Conservation (phyloP, 345 rosid genomes). For the Euclidium syriacum region DNA sequence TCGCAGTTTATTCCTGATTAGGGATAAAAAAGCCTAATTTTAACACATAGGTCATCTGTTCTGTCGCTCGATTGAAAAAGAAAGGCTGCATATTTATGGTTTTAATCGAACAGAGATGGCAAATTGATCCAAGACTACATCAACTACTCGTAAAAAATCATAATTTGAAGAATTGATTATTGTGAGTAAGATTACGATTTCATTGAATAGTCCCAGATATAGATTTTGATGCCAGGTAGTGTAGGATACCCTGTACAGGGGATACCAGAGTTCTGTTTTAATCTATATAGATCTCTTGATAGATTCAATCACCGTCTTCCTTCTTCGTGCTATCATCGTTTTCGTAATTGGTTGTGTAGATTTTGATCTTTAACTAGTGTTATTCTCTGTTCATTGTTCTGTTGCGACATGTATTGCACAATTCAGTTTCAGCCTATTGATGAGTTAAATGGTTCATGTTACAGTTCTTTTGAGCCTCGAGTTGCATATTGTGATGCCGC, state of each 20-base stretch:
- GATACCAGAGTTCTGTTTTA: neutral
- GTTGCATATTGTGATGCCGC: conserved; percentile 92
- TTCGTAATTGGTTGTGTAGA: neutral
- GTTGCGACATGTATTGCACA: neutral
- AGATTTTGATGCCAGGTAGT: neutral
- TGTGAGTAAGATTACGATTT: neutral
- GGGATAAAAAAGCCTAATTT: neutral
- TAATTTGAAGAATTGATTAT: neutral
- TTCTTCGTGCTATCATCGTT: no score
- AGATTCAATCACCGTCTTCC: no score
- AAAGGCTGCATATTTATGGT: neutral
- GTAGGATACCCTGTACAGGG: no score
- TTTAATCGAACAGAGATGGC: neutral
- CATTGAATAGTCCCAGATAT: neutral
- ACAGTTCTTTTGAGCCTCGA: conserved; percentile 49
- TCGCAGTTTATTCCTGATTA: neutral
- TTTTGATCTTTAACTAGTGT: neutral
- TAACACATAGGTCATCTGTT: neutral
- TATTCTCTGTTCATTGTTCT: neutral
- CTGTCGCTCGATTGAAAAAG: neutral
- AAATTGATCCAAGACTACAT: neutral
- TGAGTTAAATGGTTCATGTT: conserved; percentile 16
- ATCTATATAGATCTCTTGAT: neutral
- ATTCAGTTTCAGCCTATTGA: neutral
- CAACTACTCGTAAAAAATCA: neutral